Evolutionary conservation across 768 basidiomycete genomes (phyloP).

Genomic region (Russula sp.): DNA sequence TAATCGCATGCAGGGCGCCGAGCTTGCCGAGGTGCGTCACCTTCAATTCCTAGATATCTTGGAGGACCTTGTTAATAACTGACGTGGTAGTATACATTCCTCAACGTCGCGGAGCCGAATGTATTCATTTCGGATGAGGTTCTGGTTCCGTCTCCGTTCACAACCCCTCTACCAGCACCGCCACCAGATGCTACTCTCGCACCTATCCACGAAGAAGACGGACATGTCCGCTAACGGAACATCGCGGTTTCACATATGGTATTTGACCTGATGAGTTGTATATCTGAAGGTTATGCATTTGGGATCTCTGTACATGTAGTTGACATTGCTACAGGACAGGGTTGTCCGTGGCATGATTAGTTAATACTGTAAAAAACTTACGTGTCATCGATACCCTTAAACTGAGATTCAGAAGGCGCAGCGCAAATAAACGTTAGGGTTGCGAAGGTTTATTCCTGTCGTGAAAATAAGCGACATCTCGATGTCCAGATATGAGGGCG

Average conservation of each 20-base stretch:
- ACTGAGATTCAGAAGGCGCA: not conserved
- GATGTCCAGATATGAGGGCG: not conserved
- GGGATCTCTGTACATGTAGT: constrained; percentile 19
- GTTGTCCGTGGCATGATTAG: not conserved
- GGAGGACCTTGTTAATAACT: not conserved
- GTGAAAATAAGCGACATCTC: not conserved
- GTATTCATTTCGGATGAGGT: constrained; percentile 16
- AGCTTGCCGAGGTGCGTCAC: constrained; percentile 36
- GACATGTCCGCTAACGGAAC: not conserved
- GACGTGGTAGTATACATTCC: constrained; percentile 19
- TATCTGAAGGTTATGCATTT: constrained; percentile 6
- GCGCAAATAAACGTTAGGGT: not conserved
- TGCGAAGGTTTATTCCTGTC: not conserved
- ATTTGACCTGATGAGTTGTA: constrained; percentile 9
- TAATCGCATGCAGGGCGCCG: constrained; percentile 32
- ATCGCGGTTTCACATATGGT: not conserved
- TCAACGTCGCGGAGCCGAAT: constrained; percentile 18
- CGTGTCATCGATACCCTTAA: not conserved
- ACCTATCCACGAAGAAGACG: not conserved
- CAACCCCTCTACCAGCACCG: not conserved
- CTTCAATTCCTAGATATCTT: not conserved
- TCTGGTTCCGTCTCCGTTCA: not conserved
- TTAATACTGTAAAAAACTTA: not conserved
- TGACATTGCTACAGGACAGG: constrained; percentile 9
- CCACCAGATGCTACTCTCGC: not conserved